Percentiles rank a stretch among this genome's conserved stretches.
These are phyloP conservation scores for Arabidopsis hybrid DNA, from an alignment of 441 rosid species.

Conservation along the genomic window DNA sequence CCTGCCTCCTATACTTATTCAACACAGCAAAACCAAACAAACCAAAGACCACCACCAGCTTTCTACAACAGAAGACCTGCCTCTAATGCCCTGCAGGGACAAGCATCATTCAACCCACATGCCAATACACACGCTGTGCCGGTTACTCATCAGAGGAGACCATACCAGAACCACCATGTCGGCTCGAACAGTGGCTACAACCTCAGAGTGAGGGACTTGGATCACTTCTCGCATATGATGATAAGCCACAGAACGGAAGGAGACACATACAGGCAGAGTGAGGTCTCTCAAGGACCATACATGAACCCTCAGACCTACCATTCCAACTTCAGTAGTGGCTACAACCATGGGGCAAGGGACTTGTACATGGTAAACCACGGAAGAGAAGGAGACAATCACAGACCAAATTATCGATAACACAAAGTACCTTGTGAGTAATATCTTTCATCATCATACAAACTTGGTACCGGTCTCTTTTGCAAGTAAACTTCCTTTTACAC, in stretches of 20 bases:
- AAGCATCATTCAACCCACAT: slow-evolving; percentile 40
- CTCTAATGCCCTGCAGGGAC: slow-evolving; percentile 45
- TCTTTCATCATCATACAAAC: slow-evolving; percentile 2
- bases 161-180: slow-evolving; percentile 36
- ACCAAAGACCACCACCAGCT: slow-evolving; percentile 36
- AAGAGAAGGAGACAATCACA: slow-evolving; percentile 24
- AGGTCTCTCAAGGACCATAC: slow-evolving; percentile 19
- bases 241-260: slow-evolving; percentile 29
- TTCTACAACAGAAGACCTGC: slow-evolving; percentile 43
- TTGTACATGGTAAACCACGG: slow-evolving; percentile 2
- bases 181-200: slow-evolving; percentile 37
- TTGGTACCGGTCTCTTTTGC: slow-evolving; percentile 22
- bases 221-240: slow-evolving; percentile 38
- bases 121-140: slow-evolving; percentile 32
- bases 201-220: slow-evolving; percentile 33
- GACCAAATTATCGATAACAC: slow-evolving; percentile 39
- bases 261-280: slow-evolving; percentile 26
- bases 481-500: not conserved
- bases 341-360: slow-evolving; percentile 32
- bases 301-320: slow-evolving; percentile 28
- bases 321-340: slow-evolving; percentile 21
- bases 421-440: slow-evolving; percentile 20
- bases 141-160: slow-evolving; percentile 37
- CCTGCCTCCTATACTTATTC: slow-evolving; percentile 19
- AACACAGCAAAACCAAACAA: slow-evolving; percentile 40